phyloP scores from a whole-genome alignment of 2,329 filamentous ascomycete genomes.

The Colletotrichum shisoi region DNA sequence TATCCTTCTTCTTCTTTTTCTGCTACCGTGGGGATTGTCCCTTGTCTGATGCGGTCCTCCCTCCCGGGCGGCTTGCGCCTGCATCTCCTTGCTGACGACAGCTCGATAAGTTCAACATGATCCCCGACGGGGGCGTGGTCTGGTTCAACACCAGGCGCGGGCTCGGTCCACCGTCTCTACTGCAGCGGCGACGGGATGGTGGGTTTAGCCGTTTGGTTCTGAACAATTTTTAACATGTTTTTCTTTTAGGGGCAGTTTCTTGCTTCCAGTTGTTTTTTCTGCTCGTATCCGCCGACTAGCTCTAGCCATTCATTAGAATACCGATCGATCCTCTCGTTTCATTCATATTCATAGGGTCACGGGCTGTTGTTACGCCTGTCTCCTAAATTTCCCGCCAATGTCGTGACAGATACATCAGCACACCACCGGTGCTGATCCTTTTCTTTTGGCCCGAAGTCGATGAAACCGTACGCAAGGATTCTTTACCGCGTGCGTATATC shows the following conservation, averaged over 20 bases:
- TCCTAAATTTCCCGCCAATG: neutral
- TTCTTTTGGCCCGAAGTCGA: neutral
- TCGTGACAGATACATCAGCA: constrained; percentile 8
- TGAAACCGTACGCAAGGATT: neutral
- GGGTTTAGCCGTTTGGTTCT: neutral
- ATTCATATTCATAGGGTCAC: constrained; percentile 19
- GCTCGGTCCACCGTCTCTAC: constrained; percentile 17
- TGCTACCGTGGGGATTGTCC: neutral
- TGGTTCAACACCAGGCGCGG: constrained; percentile 30
- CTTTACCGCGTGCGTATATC: neutral
- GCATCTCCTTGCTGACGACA: constrained; percentile 33
- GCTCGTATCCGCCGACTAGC: constrained; percentile 35
- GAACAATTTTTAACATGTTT: neutral
- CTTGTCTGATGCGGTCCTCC: constrained; percentile 7
- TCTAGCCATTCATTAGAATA: constrained; percentile 39
- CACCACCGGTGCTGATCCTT: neutral
- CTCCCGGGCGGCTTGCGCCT: constrained; percentile 9
- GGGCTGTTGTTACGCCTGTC: neutral
- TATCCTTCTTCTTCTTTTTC: neutral
- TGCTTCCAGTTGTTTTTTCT: constrained; percentile 9
- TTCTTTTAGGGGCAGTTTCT: constrained; percentile 6
- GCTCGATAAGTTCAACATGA: constrained; percentile 26
- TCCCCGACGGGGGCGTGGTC: constrained; percentile 8
- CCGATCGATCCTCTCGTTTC: constrained; percentile 28
- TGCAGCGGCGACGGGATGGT: constrained; percentile 8